Base-by-base conservation (phyloP, 441 rosid genomes). In the Gossypium armourianum region DNA sequence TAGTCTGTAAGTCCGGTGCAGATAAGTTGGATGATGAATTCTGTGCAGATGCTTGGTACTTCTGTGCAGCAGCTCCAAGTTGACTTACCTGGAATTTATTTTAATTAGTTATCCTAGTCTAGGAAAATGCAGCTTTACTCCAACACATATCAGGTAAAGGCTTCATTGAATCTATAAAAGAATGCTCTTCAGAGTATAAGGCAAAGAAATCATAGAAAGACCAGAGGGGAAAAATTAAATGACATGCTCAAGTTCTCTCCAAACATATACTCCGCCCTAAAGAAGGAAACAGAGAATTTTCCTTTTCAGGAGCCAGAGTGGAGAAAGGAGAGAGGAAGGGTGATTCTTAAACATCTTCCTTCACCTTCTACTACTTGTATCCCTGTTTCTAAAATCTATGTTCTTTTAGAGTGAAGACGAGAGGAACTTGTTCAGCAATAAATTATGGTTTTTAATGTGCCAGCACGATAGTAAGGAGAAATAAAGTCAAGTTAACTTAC, bases 41-140 rank as follows among this genome's bases (percentile, higher is more conserved):
- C 40, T 77, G 83, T 50, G 81, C 80, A 15, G 81, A 74, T 26
- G 81, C 66, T 69, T 82, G 85, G 72, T 79, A 79, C 68, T 79
- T 79, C 61, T 75, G 83, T 28, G 85, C 85, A 0, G 78, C 81
- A 8, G 76, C 80, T 28, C 81, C 85, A 74, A 82, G 80, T 72
- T 77, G 79, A 70, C 81, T 71, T 60, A 82, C 83, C 85, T 82
- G 76, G 28, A 61, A 61, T 72, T 15, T 23, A 66, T 54, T 36
- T 64, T 62, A 59, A 26, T 76, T 61, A 71, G 53, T 15, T 62
- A 50, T 6, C 36, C 7, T 36, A 43, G 15, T 57, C 61, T 7
- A 58, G 3, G 32, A 36, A 19, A 61, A 54, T 40, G 26, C 54
- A 15, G 60, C 36, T 28, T 63, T n/a, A 10, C 24, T 17, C 53